Conservation (phyloP, 768 basidiomycete species). For the Suillus subalutaceus region DNA sequence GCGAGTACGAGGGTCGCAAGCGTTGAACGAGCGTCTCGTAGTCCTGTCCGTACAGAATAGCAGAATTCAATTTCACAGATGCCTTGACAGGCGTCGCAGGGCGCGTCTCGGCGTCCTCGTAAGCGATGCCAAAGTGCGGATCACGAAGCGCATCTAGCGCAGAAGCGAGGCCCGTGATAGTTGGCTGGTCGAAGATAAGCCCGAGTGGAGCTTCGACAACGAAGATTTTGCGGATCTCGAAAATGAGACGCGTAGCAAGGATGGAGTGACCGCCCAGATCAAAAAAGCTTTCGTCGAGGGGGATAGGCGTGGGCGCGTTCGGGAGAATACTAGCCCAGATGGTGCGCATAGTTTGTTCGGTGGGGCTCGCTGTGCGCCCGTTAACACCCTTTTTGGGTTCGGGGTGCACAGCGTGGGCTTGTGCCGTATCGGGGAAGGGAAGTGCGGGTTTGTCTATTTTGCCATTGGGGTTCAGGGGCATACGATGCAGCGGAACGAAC, state of each 20-base stretch:
- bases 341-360: conserved; percentile 78
- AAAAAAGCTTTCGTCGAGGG: conserved; percentile 94
- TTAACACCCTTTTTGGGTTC: conserved; percentile 39
- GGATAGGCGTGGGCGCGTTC: conserved; percentile 73
- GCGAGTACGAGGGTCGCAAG: conserved; percentile 63
- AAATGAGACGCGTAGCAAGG: conserved; percentile 94
- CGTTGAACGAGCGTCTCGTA: conserved; percentile 60
- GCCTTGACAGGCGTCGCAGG: conserved; percentile 24
- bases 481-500: conserved; percentile 90
- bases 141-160: conserved; percentile 77
- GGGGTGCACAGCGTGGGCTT: conserved; percentile 45
- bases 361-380: conserved; percentile 54
- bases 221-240: conserved; percentile 93
- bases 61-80: conserved; percentile 24
- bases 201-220: conserved; percentile 90
- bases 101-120: conserved; percentile 28
- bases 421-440: conserved; percentile 97
- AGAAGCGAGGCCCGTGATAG: conserved; percentile 72
- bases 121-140: conserved; percentile 77
- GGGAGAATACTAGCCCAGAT: conserved; percentile 88
- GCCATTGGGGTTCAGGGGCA: conserved; percentile 98
- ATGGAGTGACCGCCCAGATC: conserved; percentile 99
- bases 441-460: conserved; percentile 98
- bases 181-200: conserved; percentile 89
- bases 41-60: conserved; percentile 78